Conservation (phyloP, 2,329 filamentous ascomycete species). For the Periconia sp. region DNA sequence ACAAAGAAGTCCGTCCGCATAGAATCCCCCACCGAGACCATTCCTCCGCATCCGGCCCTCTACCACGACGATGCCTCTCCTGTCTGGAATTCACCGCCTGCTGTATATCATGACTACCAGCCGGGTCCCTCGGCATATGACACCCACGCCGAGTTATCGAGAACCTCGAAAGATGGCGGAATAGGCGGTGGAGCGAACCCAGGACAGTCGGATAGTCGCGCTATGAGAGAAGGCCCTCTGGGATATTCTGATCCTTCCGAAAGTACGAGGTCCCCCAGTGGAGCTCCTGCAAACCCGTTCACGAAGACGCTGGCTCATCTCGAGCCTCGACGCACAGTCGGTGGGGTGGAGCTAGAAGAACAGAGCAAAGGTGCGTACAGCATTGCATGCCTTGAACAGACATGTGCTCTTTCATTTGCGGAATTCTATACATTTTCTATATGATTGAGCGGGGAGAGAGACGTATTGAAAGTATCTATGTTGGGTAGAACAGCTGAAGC, state of each 20-base stretch:
- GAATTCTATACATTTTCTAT: no score
- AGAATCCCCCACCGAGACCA: constrained; percentile 43
- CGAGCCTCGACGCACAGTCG: constrained; percentile 29
- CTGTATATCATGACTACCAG: constrained; percentile 12
- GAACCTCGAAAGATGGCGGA: constrained; percentile 15
- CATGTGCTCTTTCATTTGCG: background rate
- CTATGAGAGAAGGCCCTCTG: constrained; percentile 25
- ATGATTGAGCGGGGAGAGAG: no score
- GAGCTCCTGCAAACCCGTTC: constrained; percentile 41
- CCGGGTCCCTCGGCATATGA: constrained; percentile 19
- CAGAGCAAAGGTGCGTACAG: constrained; percentile 15
- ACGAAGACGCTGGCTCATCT: constrained; percentile 42
- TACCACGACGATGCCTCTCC: constrained; percentile 20
- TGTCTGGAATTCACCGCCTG: constrained; percentile 2
- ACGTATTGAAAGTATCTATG: no score
- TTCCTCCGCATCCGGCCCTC: constrained; percentile 36
- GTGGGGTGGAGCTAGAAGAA: constrained; percentile 16
- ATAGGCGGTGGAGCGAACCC: constrained; percentile 20
- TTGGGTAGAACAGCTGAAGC: background rate
- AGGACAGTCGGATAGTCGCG: constrained; percentile 27
- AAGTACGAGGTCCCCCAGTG: constrained; percentile 16
- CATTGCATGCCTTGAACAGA: background rate
- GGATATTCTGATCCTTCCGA: constrained; percentile 16
- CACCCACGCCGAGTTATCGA: constrained; percentile 20
- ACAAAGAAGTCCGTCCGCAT: constrained; percentile 65